Evolutionary conservation across 2,329 filamentous ascomycete species (phyloP), one percentile per base, ranked within the genome.

Genomic region (Graphiopsis chlorocephala): DNA sequence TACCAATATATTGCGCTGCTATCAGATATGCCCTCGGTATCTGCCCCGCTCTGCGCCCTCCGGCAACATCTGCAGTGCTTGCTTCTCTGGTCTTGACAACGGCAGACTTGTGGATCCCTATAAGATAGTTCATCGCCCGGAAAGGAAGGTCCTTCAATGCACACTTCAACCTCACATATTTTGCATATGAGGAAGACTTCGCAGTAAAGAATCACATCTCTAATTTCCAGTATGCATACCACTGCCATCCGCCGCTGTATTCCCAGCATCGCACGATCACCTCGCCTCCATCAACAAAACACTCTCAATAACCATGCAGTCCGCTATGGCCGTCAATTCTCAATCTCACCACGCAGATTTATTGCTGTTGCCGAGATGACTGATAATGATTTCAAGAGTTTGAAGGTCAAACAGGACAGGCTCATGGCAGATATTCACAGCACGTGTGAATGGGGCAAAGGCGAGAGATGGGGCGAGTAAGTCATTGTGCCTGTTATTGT

Each of bases 381-480:
- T 23, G 81, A 85, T 55, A 74, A 81, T 20, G 78, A 85, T 42
- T 76, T 88, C 38, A 77, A 77, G 45, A 80, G 78, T 29, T 73
- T 90, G 61, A 84, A 83, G 65, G 83, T 89, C 45, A 83, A 89
- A 68, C 80, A 84, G 69, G 78, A 81, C 15, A 82, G 88, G 67
- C 73, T 91, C 68, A 87, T 89, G 79, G 80, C 83, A 28, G 84
- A 87, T 65, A 80, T 91, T 14, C 89, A 91, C 74, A 74, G 85
- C 65, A 89, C 87, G 2, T 89, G 86, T 72, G 81, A 87, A 77
- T 91, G 87, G 84, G 89, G 89, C 0, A 82, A 79, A 52, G 89
- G 88, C 0, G 83, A 88, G 68, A 78, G 82, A 77, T 91, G 88
- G 87, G 88, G 88, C 77, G 80, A 84, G 88, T 88, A 81, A 78